Evolutionary conservation across 1,284 basidiomycete genomes (phyloP), one percentile per base, ranked within the genome.

Genomic region (Sporisorium exsertum): DNA sequence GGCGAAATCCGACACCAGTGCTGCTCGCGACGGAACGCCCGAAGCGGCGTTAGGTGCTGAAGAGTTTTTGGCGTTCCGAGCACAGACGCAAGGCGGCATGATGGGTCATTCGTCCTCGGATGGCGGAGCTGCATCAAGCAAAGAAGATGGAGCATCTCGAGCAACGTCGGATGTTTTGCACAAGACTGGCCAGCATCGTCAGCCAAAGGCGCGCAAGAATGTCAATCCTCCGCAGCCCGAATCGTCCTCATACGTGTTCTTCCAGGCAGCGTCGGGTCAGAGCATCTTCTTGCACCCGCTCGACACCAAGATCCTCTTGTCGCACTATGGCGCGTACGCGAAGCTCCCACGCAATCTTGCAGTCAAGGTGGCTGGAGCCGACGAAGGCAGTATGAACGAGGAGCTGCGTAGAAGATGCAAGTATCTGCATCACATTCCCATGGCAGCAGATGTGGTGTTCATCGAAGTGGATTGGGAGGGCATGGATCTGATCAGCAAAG

Each of bases 281-380:
- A 93, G 94, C 20, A 90, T 98, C 79, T 99, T 93, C 87, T 89
- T 99, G 16, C 94, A 97, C 83, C 95, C 96, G 2, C 89, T 99
- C 43, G 96, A 99, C 85, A 97, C 96, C 86, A 93, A 92, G 86
- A 94, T 97, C 64, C 89, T 99, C 16, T 88, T 95, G 18, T 90
- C 93, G 13, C 92, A 95, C 84, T 97, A 92, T 87, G 88, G 90
- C 78, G 89, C 89, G 64, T 98, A 98, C 79, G 87, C 91, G 1
- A 89, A 91, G 2, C 96, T 99, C 86, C 96, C 97, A 0, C 90
- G 93, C 73, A 88, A 88, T 16, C 92, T 99, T 67, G 89, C 89
- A 1, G 89, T 98, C 50, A 89, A 90, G 18, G 91, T 97, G 12
- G 92, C 94, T 75, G 91, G 91, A 3, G 89, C 90, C 26, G 90